Evolutionary conservation across 2,329 filamentous ascomycete genomes (phyloP), one percentile per base, ranked within the genome.

Genomic region (Zasmidium cellare): DNA sequence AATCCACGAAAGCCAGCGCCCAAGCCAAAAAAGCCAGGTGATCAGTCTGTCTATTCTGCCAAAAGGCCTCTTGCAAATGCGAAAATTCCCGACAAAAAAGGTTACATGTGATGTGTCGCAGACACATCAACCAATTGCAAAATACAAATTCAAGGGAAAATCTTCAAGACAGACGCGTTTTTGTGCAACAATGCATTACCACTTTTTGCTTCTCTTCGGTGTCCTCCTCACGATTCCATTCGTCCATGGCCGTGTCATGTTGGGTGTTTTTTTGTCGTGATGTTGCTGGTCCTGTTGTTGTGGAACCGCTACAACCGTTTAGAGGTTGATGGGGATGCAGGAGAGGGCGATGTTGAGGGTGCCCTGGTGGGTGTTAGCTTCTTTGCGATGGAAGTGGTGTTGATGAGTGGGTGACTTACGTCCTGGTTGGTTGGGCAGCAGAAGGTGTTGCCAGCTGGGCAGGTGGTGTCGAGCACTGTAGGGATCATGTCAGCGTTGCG

Each of bases 381-480:
- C n/a, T n/a, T n/a, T n/a, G n/a, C n/a, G 12, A 46, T 46, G 35
- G 18, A 24, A n/a, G 41, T 46, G n/a, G 18, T 45, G 24, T 44
- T 53, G 38, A 46, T 11, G 44, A 16, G 45, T 20, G 6, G 16
- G 16, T 41, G 35, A n/a, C 35, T 41, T 41, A 41, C 35, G 16
- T 57, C 51, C 28, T 61, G 59, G 41, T 46, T 60, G 46, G 55
- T 56, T n/a, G 59, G 56, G 61, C 61, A 63, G 61, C 61, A 63
- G 59, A 51, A 63, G 16, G 56, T 61, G 48, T 58, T 59, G 38
- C 53, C 59, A 35, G 53, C 44, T 31, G 53, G 38, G 56, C 61
- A 63, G 23, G 47, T 48, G 45, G 28, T 56, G 41, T 47, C 47
- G 20, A 51, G 25, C 18, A 31, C 45, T 55, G 18, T n/a, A 3